Evolutionary conservation across 768 basidiomycete genomes (phyloP).

Genomic region (Inosperma sp.): DNA sequence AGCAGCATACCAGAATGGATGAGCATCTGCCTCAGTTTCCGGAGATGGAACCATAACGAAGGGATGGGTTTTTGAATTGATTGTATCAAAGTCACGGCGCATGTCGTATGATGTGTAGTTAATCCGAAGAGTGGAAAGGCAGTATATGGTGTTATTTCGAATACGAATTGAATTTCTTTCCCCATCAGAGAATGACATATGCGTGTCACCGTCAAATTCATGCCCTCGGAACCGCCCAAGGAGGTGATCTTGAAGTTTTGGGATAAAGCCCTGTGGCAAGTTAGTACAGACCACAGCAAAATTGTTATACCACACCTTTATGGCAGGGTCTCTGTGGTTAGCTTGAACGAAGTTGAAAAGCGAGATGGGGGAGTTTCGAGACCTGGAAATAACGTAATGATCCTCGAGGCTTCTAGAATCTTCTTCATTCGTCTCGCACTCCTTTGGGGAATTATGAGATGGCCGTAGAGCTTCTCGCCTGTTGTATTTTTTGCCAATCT

Average conservation of each 20-base stretch:
- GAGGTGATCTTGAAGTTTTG: constrained; percentile 30
- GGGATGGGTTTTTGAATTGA: constrained; percentile 21
- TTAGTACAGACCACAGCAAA: background rate
- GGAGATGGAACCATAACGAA: constrained; percentile 27
- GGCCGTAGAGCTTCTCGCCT: constrained; percentile 1
- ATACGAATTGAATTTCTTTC: constrained; percentile 19
- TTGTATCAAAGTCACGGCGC: constrained; percentile 14
- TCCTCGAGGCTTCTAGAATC: background rate
- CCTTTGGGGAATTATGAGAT: background rate
- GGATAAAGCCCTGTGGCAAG: constrained; percentile 21
- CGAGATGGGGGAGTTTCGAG: background rate
- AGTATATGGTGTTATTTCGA: constrained; percentile 19
- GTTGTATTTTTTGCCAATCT: constrained; percentile 8
- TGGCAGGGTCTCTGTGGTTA: background rate
- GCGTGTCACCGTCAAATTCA: constrained; percentile 25
- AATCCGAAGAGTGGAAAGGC: constrained; percentile 17
- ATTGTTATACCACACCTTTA: background rate
- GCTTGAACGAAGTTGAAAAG: background rate
- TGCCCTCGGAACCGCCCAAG: constrained; percentile 25
- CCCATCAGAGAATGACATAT: constrained; percentile 12
- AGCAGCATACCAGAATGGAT: constrained; percentile 20
- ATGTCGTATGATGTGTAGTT: constrained; percentile 27
- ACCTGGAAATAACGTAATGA: constrained; percentile 2
- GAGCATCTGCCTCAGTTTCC: constrained; percentile 3
- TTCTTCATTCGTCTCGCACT: background rate